phyloP scores from a whole-genome alignment of 2,329 filamentous ascomycete genomes.

The Penicillium hordei region DNA sequence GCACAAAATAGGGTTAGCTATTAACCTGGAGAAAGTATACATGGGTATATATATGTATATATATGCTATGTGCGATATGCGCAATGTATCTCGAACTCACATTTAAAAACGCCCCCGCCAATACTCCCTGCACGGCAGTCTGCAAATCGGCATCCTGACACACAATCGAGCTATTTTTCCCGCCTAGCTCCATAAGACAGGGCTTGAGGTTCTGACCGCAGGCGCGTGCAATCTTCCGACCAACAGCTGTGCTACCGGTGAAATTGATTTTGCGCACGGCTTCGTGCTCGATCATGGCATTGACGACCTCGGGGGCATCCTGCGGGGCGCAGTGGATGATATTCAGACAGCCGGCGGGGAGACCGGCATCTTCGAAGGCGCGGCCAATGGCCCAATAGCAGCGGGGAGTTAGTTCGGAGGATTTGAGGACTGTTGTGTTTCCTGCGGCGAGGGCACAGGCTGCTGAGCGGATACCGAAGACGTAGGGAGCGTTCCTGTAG shows the following conservation, averaged over 20 bases:
- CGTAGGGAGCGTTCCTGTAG: conserved; percentile 55
- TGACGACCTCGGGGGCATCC: conserved; percentile 67
- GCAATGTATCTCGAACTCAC: conserved; percentile 17
- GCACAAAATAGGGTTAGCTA: background rate
- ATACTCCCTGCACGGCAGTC: conserved; percentile 50
- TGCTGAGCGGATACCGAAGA: conserved; percentile 52
- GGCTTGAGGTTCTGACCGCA: conserved; percentile 75
- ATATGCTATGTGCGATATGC: background rate
- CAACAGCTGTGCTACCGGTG: conserved; percentile 69
- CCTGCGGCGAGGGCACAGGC: conserved; percentile 66
- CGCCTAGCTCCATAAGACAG: conserved; percentile 75
- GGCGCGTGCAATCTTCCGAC: conserved; percentile 64
- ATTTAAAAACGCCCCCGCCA: conserved; percentile 37
- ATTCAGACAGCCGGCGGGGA: conserved; percentile 74
- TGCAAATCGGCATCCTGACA: conserved; percentile 75
- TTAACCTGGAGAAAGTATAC: background rate
- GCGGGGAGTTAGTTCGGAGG: conserved; percentile 64
- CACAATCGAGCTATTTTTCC: conserved; percentile 76
- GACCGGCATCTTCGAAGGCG: conserved; percentile 67
- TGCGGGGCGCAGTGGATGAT: conserved; percentile 61
- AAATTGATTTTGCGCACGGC: conserved; percentile 72
- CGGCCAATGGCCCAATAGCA: conserved; percentile 61
- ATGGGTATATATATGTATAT: background rate
- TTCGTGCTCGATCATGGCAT: conserved; percentile 63
- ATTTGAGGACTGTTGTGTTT: conserved; percentile 72